A percentile compares a stretch with the other conserved stretches of the same genome.
Conservation (phyloP, 225 moss, liverwort and hornwort species). For the Anthoceros angustus region DNA sequence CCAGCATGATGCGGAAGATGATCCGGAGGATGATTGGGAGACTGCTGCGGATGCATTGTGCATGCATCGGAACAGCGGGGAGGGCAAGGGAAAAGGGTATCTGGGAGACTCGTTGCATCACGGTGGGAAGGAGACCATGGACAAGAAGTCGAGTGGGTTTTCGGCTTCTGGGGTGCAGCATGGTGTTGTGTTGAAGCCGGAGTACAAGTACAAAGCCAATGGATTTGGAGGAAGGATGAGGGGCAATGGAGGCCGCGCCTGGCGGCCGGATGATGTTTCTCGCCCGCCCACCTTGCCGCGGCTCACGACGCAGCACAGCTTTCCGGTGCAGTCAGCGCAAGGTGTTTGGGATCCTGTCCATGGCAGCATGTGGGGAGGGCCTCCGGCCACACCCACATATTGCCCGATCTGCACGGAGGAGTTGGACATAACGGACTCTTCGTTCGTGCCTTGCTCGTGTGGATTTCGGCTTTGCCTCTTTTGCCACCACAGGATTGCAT, state of each 20-base stretch:
- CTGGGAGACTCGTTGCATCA: constrained; percentile 7
- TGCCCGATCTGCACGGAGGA: constrained; percentile 94
- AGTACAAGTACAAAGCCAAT: constrained; percentile 58
- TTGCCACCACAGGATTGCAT: constrained; percentile 76
- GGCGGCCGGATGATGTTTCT: constrained; percentile 78
- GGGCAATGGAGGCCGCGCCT: constrained; percentile 58
- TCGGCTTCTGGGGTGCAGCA: constrained; percentile 25
- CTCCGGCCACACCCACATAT: constrained; percentile 53
- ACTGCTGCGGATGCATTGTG: constrained; percentile 73
- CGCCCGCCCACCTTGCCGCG: constrained; percentile 74
- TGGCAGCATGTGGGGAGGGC: constrained; percentile 57
- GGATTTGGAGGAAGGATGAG: constrained; percentile 48
- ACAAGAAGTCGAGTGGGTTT: constrained; percentile 31
- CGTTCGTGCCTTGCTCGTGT: constrained; percentile 74
- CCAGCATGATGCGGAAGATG: constrained; percentile 59
- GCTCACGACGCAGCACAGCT: constrained; percentile 59
- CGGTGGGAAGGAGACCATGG: constrained; percentile 33
- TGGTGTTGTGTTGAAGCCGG: constrained; percentile 44
- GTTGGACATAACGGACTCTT: constrained; percentile 72
- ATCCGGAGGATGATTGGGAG: constrained; percentile 84
- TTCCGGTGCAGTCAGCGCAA: constrained; percentile 29
- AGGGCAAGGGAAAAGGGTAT: constrained; percentile 10
- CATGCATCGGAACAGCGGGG: constrained; percentile 22
- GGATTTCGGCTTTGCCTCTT: constrained; percentile 82
- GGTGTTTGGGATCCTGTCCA: constrained; percentile 48